These are phyloP conservation scores for Pythium chondricola DNA, from an alignment of 352 stramenopile species.

Conservation along the genomic window DNA sequence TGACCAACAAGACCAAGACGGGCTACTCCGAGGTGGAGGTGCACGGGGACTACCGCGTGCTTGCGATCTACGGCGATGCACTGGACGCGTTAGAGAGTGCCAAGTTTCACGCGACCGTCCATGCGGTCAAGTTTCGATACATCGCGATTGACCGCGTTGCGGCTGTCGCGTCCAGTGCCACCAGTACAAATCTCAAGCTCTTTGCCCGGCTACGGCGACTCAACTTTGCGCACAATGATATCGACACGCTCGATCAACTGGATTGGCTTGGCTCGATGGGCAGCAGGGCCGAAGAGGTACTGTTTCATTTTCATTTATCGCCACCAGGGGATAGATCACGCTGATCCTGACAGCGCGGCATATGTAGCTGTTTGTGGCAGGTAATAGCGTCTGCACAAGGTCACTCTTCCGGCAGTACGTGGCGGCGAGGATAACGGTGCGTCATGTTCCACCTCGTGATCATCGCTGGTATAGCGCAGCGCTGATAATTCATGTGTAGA, in stretches of 20 bases:
- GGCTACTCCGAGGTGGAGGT: constrained; percentile 74
- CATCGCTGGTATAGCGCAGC: background rate
- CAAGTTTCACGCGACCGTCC: constrained; percentile 45
- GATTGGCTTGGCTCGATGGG: constrained; percentile 45
- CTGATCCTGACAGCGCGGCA: no score
- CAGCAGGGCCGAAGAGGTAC: constrained; percentile 59
- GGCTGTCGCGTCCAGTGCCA: constrained; percentile 22
- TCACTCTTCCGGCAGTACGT: constrained; percentile 50
- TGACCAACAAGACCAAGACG: constrained; percentile 38
- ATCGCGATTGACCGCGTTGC: constrained; percentile 39
- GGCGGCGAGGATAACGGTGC: constrained; percentile 39
- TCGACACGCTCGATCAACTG: constrained; percentile 57
- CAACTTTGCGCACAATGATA: constrained; percentile 64
- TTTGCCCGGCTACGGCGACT: constrained; percentile 50
- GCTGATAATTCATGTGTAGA: constrained; percentile 19
- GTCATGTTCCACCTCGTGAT: constrained; percentile 6
- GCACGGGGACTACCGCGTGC: constrained; percentile 52
- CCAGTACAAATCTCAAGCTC: constrained; percentile 44
- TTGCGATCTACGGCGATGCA: constrained; percentile 63
- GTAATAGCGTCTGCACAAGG: constrained; percentile 53
- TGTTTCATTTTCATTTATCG: no score
- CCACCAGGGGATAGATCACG: no score
- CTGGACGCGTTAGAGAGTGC: constrained; percentile 52
- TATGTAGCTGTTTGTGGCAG: constrained; percentile 47
- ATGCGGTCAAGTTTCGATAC: constrained; percentile 64